Conservation (phyloP, 129 eudicot species). For the Lactuca saligna region DNA sequence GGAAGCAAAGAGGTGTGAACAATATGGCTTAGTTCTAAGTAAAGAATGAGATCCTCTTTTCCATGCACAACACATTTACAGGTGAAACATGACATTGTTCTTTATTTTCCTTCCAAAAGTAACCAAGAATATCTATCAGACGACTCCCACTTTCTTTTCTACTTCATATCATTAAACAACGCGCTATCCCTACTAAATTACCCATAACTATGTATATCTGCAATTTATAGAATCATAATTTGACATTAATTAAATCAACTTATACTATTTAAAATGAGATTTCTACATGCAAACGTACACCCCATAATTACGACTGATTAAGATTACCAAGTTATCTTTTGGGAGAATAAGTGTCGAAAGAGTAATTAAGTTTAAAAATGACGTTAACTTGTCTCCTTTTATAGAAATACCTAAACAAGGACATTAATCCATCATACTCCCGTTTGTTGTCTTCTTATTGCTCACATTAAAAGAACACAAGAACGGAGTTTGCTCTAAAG, state of each 20-base stretch:
- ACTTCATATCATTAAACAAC: not conserved
- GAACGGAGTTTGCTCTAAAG: not conserved
- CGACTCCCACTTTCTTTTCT: not conserved
- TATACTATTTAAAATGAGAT: too few species aligned
- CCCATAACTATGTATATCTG: too few species aligned
- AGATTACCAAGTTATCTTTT: not conserved
- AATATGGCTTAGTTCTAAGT: not conserved
- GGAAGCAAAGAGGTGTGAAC: not conserved
- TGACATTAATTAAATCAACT: too few species aligned
- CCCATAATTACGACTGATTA: not conserved
- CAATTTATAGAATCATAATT: too few species aligned
- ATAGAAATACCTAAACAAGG: not conserved
- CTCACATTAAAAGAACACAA: not conserved
- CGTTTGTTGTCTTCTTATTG: not conserved
- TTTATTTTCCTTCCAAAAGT: constrained; percentile 5
- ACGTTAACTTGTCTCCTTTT: not conserved
- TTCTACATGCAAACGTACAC: not conserved
- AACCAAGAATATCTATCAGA: not conserved
- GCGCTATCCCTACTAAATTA: not conserved
- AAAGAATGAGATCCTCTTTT: constrained; percentile 25
- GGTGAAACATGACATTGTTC: constrained; percentile 14
- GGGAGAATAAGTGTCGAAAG: constrained; percentile 14
- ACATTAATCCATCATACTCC: not conserved
- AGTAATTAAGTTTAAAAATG: not conserved
- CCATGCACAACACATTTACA: constrained; percentile 31